Evolutionary conservation across 2,329 filamentous ascomycete species (phyloP).

Genomic region (Ophiostoma ulmi): DNA sequence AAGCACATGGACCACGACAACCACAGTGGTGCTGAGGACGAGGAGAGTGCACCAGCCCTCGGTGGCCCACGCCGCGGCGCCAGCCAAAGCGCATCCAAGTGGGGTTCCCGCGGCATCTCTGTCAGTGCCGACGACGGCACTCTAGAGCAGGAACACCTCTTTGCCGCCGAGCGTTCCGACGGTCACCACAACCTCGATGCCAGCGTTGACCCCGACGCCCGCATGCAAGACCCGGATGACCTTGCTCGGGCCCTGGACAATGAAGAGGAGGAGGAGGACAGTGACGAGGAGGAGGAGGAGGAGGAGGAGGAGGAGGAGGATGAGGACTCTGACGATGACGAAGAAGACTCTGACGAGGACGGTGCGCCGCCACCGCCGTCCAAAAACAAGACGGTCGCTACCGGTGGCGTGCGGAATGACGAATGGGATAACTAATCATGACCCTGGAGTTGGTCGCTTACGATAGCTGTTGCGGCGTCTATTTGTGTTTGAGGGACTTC

Average conservation of each 20-base stretch:
- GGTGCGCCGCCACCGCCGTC: conserved; percentile 29
- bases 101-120: conserved; percentile 59
- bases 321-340: conserved; percentile 37
- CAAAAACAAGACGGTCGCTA: conserved; percentile 4
- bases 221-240: conserved; percentile 63
- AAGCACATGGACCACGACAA: conserved; percentile 49
- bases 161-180: conserved; percentile 32
- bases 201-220: conserved; percentile 55
- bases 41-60: conserved; percentile 53
- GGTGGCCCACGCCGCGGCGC: conserved; percentile 55
- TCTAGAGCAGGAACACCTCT: conserved; percentile 39
- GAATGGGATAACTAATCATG: conserved; percentile 27
- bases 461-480: not conserved
- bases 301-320: conserved; percentile 42
- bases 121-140: conserved; percentile 61
- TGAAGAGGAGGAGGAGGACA: conserved; percentile 39
- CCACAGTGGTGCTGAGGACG: conserved; percentile 47
- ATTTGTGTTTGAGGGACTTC: not conserved
- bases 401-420: conserved; percentile 28
- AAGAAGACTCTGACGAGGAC: conserved; percentile 42
- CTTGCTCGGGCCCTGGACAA: conserved; percentile 55
- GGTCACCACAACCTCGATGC: conserved; percentile 44
- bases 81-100: conserved; percentile 47
- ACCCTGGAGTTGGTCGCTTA: not conserved
- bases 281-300: conserved; percentile 46